Evolutionary conservation across 2,329 filamentous ascomycete genomes (phyloP).

Genomic region (Pochonia chlamydosporia): DNA sequence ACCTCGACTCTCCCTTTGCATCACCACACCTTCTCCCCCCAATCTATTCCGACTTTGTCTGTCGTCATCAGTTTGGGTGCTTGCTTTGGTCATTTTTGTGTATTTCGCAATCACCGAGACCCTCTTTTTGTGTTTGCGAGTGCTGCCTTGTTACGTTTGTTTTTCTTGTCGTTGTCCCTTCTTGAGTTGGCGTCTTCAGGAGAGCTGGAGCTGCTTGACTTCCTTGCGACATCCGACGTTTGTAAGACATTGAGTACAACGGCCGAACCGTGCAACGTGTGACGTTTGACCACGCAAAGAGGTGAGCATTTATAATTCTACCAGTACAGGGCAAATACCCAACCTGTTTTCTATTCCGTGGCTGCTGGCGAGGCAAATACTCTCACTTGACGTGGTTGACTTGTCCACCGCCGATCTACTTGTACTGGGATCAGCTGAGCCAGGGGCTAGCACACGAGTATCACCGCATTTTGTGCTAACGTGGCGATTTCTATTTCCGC

Average conservation of each 20-base stretch:
- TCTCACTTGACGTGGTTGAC: not conserved
- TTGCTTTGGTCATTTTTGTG: not conserved
- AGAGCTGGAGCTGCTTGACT: too few relatives aligned
- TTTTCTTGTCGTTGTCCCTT: too few relatives aligned
- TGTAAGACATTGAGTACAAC: conserved; percentile 5
- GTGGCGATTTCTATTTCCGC: too few relatives aligned
- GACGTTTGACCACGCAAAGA: conserved; percentile 1
- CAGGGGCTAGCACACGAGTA: too few relatives aligned
- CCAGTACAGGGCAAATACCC: not conserved
- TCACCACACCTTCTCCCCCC: not conserved
- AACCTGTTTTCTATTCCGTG: not conserved
- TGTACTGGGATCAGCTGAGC: too few relatives aligned
- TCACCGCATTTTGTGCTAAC: not conserved
- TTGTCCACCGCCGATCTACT: not conserved
- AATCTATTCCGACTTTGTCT: conserved; percentile 1
- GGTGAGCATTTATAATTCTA: conserved; percentile 2
- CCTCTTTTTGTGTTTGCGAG: not conserved
- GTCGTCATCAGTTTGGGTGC: conserved; percentile 5
- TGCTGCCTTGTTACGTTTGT: too few relatives aligned
- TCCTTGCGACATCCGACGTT: not conserved
- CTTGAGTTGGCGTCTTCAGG: not conserved
- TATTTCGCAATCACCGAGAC: not conserved
- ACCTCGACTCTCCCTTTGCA: conserved; percentile 4
- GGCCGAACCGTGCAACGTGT: conserved; percentile 3
- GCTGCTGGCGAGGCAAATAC: too few relatives aligned